These are phyloP conservation scores for Brassica rapa DNA, from an alignment of 345 rosid genomes.

Conservation along the genomic window DNA sequence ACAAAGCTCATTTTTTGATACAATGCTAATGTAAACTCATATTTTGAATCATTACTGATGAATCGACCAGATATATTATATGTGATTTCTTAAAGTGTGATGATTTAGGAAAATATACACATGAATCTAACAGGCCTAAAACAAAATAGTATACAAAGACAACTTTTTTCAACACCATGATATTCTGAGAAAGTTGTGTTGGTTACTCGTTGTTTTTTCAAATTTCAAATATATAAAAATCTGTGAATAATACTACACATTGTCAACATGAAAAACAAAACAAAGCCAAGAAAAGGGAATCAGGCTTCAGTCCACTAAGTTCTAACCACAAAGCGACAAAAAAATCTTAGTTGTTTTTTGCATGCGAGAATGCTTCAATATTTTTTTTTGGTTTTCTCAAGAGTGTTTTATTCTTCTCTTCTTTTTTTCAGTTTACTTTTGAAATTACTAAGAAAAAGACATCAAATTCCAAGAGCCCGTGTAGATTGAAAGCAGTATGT, in stretches of 20 bases:
- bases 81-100: background rate
- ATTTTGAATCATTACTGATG: background rate
- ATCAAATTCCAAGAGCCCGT: constrained; percentile 35
- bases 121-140: constrained; percentile 32
- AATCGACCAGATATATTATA: background rate
- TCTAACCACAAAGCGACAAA: constrained; percentile 41
- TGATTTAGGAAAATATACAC: constrained; percentile 8
- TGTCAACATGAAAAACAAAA: constrained; percentile 16
- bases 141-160: constrained; percentile 10
- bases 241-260: background rate
- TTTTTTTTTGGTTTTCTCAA: background rate
- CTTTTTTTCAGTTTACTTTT: constrained; percentile 20
- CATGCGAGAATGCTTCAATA: constrained; percentile 34
- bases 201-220: constrained; percentile 19
- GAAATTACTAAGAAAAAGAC: constrained; percentile 26
- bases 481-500: constrained; percentile 39
- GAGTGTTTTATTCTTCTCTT: constrained; percentile 13
- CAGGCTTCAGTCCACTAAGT: constrained; percentile 41
- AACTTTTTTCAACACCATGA: constrained; percentile 32
- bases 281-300: constrained; percentile 29
- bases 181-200: constrained; percentile 32
- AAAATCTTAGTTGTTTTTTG: constrained; percentile 23
- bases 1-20: background rate
- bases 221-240: constrained; percentile 17
- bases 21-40: constrained; percentile 1